Evolutionary conservation across 495 filamentous ascomycete species (phyloP).

Genomic region (Aspergillus asperescens): DNA sequence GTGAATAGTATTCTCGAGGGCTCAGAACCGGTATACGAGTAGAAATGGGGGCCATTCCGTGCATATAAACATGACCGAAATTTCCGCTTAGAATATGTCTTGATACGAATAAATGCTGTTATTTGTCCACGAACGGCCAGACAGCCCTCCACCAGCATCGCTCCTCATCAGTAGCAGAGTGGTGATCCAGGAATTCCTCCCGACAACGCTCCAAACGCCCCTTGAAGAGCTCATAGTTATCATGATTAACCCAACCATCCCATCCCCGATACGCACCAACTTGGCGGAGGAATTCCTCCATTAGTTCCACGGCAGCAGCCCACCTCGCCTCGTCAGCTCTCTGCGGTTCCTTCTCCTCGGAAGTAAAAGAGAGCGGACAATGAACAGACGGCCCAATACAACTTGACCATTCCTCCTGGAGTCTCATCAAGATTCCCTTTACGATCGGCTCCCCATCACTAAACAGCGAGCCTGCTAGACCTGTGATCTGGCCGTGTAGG

Average conservation of each 20-base stretch:
- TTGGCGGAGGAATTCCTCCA: not conserved
- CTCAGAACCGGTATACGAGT: no score
- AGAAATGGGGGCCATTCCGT: no score
- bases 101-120: no score
- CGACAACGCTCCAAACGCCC: not conserved
- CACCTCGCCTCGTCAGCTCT: not conserved
- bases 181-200: not conserved
- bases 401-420: not conserved
- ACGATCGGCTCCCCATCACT: slow-evolving; percentile 13
- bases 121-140: no score
- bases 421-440: not conserved
- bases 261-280: not conserved
- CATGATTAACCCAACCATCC: not conserved
- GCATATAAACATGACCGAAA: no score
- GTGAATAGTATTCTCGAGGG: no score
- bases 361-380: not conserved
- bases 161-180: not conserved
- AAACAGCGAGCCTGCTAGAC: slow-evolving; percentile 6
- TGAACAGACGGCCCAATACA: not conserved
- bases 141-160: not conserved
- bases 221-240: not conserved
- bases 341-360: not conserved
- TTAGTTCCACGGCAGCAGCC: not conserved
- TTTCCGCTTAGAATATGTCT: no score
- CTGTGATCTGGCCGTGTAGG: not conserved